Evolutionary conservation across 140 eudicot genomes (phyloP), one percentile per base, ranked within the genome.

Genomic region (Senecio squalidus): DNA sequence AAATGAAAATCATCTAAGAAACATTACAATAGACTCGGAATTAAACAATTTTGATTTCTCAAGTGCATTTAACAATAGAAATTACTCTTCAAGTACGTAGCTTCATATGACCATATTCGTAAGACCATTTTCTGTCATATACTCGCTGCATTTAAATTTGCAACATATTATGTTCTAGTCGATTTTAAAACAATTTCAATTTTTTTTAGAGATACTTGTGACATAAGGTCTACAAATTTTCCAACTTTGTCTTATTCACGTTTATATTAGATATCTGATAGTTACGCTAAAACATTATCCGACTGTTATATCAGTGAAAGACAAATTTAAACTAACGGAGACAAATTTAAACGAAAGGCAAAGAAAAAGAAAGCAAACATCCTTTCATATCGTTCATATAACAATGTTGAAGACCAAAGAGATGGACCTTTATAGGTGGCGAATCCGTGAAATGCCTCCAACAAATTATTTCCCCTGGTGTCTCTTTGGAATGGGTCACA

Each of bases 401-500:
- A 17, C 50, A 15, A 16, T 15, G 16, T 17, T 17, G 21, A 15
- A 44, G 50, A 15, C 14, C n/a, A 18, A 16, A 17, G 77, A 64
- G 53, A 76, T 75, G 47, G 78, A 87, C 96, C 95, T 86, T 73
- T 61, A 69, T 70, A 29, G 44, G 60, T 49, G 67, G 76, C 72
- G 78, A 79, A 67, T 86, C 88, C 16, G 60, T 26, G 33, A 67
- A 67, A 75, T 86, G 95, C 74, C 70, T 80, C 95, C 95, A 87
- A 69, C 95, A 87, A 54, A 87, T 69, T 43, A 79, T 84, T 69
- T 70, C 62, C 17, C 80, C 74, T 14, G 82, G 78, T 49, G 58
- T 74, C 55, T 55, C 77, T 14, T 58, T 49, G 15, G 73, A 17
- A 28, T 26, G 66, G 11, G 64, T 14, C 45, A 86, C 76, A 47